Conservation (phyloP, 495 filamentous ascomycete genomes). For the Saxispiralis lemnorum region DNA sequence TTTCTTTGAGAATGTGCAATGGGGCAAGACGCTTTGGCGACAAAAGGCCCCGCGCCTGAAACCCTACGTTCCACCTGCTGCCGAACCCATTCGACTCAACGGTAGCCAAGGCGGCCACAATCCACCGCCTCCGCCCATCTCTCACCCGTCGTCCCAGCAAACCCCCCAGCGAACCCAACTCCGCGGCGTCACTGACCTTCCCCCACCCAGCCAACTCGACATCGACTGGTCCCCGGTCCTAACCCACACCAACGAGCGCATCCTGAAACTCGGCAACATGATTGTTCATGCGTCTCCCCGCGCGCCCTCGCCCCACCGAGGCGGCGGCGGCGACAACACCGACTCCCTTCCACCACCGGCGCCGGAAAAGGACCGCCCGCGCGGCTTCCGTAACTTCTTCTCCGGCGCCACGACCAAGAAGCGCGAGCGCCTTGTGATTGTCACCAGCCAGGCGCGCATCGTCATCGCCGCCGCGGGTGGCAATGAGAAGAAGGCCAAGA, state of each 20-base stretch:
- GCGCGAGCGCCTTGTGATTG: constrained; percentile 80
- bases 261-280: constrained; percentile 82
- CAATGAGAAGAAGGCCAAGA: constrained; percentile 88
- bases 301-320: constrained; percentile 48
- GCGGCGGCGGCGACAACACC: constrained; percentile 32
- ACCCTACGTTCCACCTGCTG: constrained; percentile 54
- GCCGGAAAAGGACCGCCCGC: constrained; percentile 37
- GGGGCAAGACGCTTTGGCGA: constrained; percentile 77
- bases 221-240: constrained; percentile 98
- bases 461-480: constrained; percentile 83
- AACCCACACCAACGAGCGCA: constrained; percentile 77
- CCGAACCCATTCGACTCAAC: constrained; percentile 62
- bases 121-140: neutral
- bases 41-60: constrained; percentile 79
- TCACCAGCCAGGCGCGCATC: constrained; percentile 77
- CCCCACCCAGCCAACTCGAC: constrained; percentile 88
- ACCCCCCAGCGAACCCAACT: constrained; percentile 38
- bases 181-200: constrained; percentile 82
- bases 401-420: constrained; percentile 80
- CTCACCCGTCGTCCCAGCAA: constrained; percentile 1
- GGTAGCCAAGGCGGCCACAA: constrained; percentile 25
- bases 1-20: constrained; percentile 83
- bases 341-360: neutral
- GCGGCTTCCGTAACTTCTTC: constrained; percentile 66
- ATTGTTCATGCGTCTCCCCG: constrained; percentile 59